Evolutionary conservation across 1,139 yeast species (phyloP), one percentile per base, ranked within the genome.

Genomic region (Scheffersomyces stambukii): DNA sequence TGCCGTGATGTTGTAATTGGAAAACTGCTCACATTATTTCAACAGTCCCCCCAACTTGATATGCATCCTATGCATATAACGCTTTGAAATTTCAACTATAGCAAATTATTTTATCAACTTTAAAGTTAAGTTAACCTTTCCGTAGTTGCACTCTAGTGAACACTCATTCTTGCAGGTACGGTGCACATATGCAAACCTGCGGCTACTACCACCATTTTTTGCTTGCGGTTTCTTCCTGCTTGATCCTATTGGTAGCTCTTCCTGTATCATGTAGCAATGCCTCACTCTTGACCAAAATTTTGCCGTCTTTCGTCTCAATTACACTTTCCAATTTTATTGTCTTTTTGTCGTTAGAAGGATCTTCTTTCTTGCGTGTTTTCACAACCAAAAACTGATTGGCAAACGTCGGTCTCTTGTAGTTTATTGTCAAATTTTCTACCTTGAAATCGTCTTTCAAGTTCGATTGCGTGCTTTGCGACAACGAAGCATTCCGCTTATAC

Each of bases 341-440:
- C 27, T 46, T 51, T 3, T 38, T 53, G n/a, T 59, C 47, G 24
- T 42, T 33, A 9, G 43, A 43, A 19, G 39, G 30, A 15, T 45
- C 43, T 41, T 31, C 53, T 38, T 38, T 59, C 53, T 27, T 56
- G 47, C 60, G 57, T 1, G 86, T 75, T 42, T 71, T 75, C 10
- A 89, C 65, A 3, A 83, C 70, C 24, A 88, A 64, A 45, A 88
- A 85, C 42, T 81, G 91, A 46, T 85, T 80, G 6, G 93, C 91
- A 36, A 81, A 53, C 0, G 95, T 78, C 2, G 96, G 96, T 33
- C 68, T 65, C 41, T 65, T 72, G 59, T 89, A 89, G 28, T 67
- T 63, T 10, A 84, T 53, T 8, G 69, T 60, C 28, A 84, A 54
- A 19, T 63, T 59, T 21, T 70, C 74, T 7, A 77, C 71, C 44